Percentiles rank a stretch among this genome's conserved stretches.
phyloP scores from a whole-genome alignment of 148 eudicot genomes.

The Amaranthus hypochondriacus region DNA sequence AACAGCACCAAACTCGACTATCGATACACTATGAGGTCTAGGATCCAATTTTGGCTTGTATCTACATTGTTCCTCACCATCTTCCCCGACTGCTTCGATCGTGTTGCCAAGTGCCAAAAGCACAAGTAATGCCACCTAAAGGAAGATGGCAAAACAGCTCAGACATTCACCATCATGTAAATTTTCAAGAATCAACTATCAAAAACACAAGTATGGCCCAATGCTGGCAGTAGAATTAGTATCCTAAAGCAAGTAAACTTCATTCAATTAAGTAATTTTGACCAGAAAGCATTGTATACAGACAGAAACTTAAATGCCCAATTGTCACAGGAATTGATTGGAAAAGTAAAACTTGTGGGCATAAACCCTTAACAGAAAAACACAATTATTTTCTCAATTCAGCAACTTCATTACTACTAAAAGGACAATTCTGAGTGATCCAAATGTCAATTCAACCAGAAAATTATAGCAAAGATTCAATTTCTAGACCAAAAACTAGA shows the following conservation, averaged over 20 bases:
- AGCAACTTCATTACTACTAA: conserved; percentile 16
- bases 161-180: neutral
- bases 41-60: conserved; percentile 40
- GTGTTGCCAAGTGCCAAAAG: conserved; percentile 32
- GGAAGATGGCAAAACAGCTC: neutral
- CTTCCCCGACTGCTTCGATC: conserved; percentile 22
- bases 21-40: conserved; percentile 61
- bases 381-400: neutral
- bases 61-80: conserved; percentile 37
- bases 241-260: neutral
- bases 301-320: neutral
- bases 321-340: neutral
- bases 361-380: conserved; percentile 7
- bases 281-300: conserved; percentile 2
- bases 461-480: conserved; percentile 16
- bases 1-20: conserved; percentile 55
- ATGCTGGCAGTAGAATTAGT: neutral
- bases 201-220: neutral
- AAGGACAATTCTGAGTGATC: conserved; percentile 22
- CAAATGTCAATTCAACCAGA: conserved; percentile 16
- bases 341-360: neutral
- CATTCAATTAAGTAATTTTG: neutral
- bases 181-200: neutral
- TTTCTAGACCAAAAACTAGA: neutral
- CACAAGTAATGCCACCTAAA: conserved; percentile 45